Evolutionary conservation across 768 basidiomycete species (phyloP), one percentile per base, ranked within the genome.

Genomic region (Mycena kentingensis): DNA sequence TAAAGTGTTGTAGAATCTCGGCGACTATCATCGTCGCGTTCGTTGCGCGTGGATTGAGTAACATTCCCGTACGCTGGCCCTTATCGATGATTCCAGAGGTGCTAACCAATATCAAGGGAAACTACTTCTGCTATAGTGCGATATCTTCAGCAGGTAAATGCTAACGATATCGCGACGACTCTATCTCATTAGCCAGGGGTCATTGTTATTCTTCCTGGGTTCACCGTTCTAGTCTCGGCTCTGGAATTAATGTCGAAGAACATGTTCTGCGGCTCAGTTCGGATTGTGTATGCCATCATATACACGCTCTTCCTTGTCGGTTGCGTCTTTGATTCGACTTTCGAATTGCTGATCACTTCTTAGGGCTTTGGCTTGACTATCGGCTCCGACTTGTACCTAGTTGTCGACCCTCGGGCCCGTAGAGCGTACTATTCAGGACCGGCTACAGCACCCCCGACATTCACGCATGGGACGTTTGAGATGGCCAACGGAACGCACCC

Each of bases 161-260:
- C 24, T 29, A 32, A 24, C 42, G 2, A 11, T 26, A 5, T n/a
- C 1, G 7, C 3, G 6, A 2, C n/a, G 26, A 32, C 19, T 24
- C 24, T n/a, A 5, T 28, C 1, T 4, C 34, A 25, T 44, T 21
- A 26, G 7, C 35, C 43, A 60, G 58, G 58, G 3, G 88, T 95
- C 8, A 89, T 94, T n/a, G 78, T 91, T 41, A 92, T 96, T 57
- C 80, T 95, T 13, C 93, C 93, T 8, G 93, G 91, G 25, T 94
- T 90, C 63, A 88, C 88, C 16, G 58, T 60, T 37, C 58, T 60
- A 13, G 86, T 84, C 47, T 85, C 86, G 51, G 84, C 90, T 6
- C 73, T 93, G 15, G 90, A 92, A 66, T 71, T 92, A 52, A 89
- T 88, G 65, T 91, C 90, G 13, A 82, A 81, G 63, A 92, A 88